phyloP scores from a whole-genome alignment of 495 filamentous ascomycete genomes.

The Cairneyella variabilis region DNA sequence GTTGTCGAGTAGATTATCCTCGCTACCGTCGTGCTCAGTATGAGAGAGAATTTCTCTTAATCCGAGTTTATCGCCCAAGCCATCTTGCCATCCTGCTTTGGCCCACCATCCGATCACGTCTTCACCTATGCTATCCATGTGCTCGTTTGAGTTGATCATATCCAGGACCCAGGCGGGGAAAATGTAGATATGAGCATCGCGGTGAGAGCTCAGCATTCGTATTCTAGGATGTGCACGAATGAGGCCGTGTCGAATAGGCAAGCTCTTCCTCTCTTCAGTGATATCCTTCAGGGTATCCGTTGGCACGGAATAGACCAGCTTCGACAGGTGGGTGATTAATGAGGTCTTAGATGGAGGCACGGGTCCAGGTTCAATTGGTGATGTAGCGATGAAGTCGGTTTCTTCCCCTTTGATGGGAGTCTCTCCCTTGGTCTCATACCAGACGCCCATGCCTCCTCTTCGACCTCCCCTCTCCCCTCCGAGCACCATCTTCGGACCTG shows the following conservation, averaged over 20 bases:
- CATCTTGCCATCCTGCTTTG: slow-evolving; percentile 85
- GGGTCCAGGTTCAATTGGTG: slow-evolving; percentile 53
- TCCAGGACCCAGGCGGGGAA: slow-evolving; percentile 88
- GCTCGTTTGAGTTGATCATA: slow-evolving; percentile 72
- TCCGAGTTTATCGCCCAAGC: slow-evolving; percentile 71
- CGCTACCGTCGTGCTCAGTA: slow-evolving; percentile 33
- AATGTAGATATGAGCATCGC: slow-evolving; percentile 90
- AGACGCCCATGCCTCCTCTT: slow-evolving; percentile 80
- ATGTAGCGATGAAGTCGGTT: slow-evolving; percentile 80
- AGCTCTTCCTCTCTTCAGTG: slow-evolving; percentile 62
- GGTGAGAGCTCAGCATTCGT: slow-evolving; percentile 70
- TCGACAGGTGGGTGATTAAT: slow-evolving; percentile 57
- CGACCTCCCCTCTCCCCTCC: slow-evolving; percentile 52
- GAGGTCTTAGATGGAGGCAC: slow-evolving; percentile 57
- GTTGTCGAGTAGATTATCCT: slow-evolving; percentile 30
- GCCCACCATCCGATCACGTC: slow-evolving; percentile 95
- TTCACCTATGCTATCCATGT: slow-evolving; percentile 81
- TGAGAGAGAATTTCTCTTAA: slow-evolving; percentile 58
- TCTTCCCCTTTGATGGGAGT: slow-evolving; percentile 80
- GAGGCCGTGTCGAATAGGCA: slow-evolving; percentile 69
- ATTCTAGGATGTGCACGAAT: slow-evolving; percentile 67
- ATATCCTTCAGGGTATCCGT: slow-evolving; percentile 83
- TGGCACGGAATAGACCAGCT: slow-evolving; percentile 69
- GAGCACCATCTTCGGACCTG: slow-evolving; percentile 34
- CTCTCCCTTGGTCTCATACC: slow-evolving; percentile 75